Percentiles rank a stretch among this genome's conserved stretches.
Evolutionary conservation across 2,329 filamentous ascomycete species (phyloP).

Genomic region (Teratosphaeria destructans): DNA sequence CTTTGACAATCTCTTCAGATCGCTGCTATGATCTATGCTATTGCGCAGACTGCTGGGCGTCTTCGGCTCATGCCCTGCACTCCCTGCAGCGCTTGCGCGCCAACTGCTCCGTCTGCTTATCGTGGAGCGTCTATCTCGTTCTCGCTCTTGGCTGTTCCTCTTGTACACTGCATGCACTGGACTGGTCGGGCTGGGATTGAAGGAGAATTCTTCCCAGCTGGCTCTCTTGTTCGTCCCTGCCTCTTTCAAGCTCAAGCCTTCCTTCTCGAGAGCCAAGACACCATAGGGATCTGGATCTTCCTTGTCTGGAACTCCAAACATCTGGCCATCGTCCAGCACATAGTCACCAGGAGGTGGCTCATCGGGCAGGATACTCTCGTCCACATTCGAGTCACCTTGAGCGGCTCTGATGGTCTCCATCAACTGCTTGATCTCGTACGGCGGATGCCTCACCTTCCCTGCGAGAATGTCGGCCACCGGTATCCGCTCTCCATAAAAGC

Average conservation of each 20-base stretch:
- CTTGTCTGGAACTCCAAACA: constrained; percentile 67
- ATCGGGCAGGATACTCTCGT: constrained; percentile 55
- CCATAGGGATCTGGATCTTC: constrained; percentile 90
- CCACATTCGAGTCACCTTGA: constrained; percentile 69
- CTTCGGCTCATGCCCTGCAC: constrained; percentile 10
- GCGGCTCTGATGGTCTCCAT: constrained; percentile 80
- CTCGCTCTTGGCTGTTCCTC: constrained; percentile 49
- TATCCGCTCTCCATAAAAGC: constrained; percentile 65
- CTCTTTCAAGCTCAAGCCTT: constrained; percentile 80
- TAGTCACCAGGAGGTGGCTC: constrained; percentile 69
- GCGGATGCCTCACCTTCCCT: constrained; percentile 49
- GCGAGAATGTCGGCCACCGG: constrained; percentile 52
- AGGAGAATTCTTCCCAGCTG: constrained; percentile 71
- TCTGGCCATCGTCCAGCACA: constrained; percentile 42
- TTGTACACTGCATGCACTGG: constrained; percentile 52
- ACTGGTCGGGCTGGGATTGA: constrained; percentile 64
- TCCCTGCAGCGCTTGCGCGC: constrained; percentile 24
- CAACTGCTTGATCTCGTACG: constrained; percentile 48
- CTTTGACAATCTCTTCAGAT: constrained; percentile 5
- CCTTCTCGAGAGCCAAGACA: constrained; percentile 79
- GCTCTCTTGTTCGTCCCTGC: constrained; percentile 70
- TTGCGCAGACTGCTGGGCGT: constrained; percentile 21
- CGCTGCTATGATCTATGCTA: constrained; percentile 15
- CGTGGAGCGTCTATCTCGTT: constrained; percentile 10
- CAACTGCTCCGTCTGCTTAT: constrained; percentile 56